Base-by-base conservation (phyloP, 352 stramenopile genomes). In the Globisporangium ultimum region DNA sequence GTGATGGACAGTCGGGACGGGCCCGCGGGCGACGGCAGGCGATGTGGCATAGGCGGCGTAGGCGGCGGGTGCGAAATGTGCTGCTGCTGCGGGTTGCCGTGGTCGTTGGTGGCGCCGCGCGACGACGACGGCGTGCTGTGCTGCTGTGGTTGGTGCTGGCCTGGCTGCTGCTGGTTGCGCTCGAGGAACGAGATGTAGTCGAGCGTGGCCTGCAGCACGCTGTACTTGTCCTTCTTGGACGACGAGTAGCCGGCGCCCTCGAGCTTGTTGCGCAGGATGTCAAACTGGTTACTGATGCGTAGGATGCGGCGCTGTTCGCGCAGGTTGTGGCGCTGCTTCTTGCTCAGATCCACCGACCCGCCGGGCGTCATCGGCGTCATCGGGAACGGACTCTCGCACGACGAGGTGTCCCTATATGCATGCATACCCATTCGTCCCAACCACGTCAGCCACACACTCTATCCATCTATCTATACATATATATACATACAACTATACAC, bases 141-240 rank as follows among this genome's bases (percentile, higher is more conserved):
- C 6, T 66, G 58, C 17, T 17, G 53, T 28, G 15, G 50, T 34
- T 42, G 14, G 24, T 47, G 20, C 55, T 52, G 14, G 55, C 55
- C 41, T 73, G 65, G n/a, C n/a, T n/a, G 38, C 43, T 28, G 17
- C 38, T 88, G 77, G 65, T 89, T 87, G 53, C 69, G 72, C 60
- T 93, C 84, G 28, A 93, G 74, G 53, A 84, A 78, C 7, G 56
- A 72, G 58, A 93, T 90, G 71, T 93, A 93, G 62, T 91, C 84
- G 53, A 93, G 78, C 51, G 84, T 93, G 20, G 84, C 81, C 57
- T 91, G 81, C 15, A 93, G 71, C 49, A 93, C 83, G 49, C 78
- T 90, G 67, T 89, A 90, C 66, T 93, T 93, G 76, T 93, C 84
- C 60, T 90, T 93, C 72, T 91, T 93, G 50, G 76, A 84, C 6